Percentiles rank a stretch among this genome's conserved stretches.
Evolutionary conservation across 129 eudicot species (phyloP).

Genomic region (Solidago caesia): DNA sequence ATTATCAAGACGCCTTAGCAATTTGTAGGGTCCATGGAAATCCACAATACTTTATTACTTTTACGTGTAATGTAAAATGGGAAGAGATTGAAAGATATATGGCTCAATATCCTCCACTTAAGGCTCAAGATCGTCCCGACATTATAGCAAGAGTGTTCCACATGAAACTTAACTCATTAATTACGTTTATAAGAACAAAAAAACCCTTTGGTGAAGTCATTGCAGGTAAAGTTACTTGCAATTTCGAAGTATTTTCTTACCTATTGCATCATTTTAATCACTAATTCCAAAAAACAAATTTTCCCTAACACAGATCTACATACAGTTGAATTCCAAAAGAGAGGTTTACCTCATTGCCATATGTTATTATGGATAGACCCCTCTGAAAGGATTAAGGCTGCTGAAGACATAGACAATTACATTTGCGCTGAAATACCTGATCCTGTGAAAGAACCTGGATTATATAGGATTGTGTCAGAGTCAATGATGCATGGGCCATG

Average conservation of each 20-base stretch:
- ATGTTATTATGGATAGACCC: not conserved
- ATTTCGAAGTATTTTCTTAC: too few species aligned
- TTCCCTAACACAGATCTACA: not conserved
- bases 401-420: not conserved
- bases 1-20: not conserved
- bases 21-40: slow-evolving; percentile 1
- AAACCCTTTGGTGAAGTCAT: not conserved
- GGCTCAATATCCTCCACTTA: too few species aligned
- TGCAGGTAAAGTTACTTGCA: not conserved
- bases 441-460: not conserved
- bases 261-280: too few species aligned
- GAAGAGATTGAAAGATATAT: too few species aligned
- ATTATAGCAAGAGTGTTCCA: not conserved
- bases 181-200: not conserved
- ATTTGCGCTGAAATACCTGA: not conserved
- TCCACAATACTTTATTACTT: too few species aligned
- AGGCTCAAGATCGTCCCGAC: too few species aligned
- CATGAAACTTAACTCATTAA: not conserved
- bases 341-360: not conserved
- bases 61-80: too few species aligned
- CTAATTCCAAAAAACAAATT: too few species aligned
- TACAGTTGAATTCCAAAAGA: too few species aligned
- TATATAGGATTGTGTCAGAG: too few species aligned
- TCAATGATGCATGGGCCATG: too few species aligned
- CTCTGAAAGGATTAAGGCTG: too few species aligned